Conservation (phyloP, 257 asterid genomes). For the Fraxinus quadrangulata region DNA sequence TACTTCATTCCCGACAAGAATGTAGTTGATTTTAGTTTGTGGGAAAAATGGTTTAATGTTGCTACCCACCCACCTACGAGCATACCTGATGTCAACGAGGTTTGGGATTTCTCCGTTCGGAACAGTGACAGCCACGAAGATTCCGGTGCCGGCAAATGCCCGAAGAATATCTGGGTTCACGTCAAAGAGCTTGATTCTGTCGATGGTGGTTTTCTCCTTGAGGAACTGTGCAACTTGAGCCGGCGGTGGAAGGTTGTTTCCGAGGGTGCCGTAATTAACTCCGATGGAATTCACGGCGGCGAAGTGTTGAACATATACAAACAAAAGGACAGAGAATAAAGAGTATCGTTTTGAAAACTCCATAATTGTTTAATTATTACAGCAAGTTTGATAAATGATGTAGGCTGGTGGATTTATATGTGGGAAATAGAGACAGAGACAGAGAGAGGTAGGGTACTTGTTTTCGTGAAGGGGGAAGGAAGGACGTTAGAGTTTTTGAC, state of each 20-base stretch:
- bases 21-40: slow-evolving; percentile 57
- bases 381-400: neutral
- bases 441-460: too few relatives aligned
- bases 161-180: slow-evolving; percentile 77
- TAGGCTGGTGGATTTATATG: neutral
- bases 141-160: slow-evolving; percentile 76
- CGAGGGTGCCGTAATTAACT: slow-evolving; percentile 89
- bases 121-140: slow-evolving; percentile 71
- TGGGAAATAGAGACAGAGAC: too few relatives aligned
- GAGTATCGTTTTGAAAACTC: neutral
- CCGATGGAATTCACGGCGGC: slow-evolving; percentile 58
- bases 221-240: slow-evolving; percentile 72
- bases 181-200: slow-evolving; percentile 75
- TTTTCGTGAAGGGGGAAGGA: too few relatives aligned
- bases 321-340: slow-evolving; percentile 29
- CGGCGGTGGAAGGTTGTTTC: slow-evolving; percentile 87
- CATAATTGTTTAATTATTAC: neutral
- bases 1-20: slow-evolving; percentile 80
- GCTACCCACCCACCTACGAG: slow-evolving; percentile 51
- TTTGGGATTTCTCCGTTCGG: slow-evolving; percentile 82
- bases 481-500: too few relatives aligned
- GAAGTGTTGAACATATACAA: slow-evolving; percentile 31
- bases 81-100: slow-evolving; percentile 46
- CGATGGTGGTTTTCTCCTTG: slow-evolving; percentile 63
- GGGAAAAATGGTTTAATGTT: slow-evolving; percentile 74